Base-by-base conservation (phyloP, 768 basidiomycete species). In the Lactifluus piperatus region DNA sequence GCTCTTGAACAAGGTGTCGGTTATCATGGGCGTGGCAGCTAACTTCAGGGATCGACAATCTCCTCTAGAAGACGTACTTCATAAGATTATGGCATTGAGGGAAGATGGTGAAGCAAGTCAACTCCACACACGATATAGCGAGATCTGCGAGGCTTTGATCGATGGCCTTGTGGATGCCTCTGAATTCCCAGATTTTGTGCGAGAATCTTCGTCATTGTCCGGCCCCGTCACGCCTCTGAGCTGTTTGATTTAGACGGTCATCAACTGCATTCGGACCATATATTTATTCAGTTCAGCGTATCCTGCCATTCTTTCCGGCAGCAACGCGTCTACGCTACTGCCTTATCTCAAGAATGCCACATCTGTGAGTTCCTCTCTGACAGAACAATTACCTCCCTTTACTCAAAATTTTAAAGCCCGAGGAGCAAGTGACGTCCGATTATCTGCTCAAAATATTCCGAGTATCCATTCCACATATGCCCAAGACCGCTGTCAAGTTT, bases 381-480 rank as follows among this genome's bases (percentile, higher is more conserved):
- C 43, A 0, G 43, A n/a, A 24, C 4, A 24, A 43, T 22, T 18
- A 7, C n/a, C 8, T 46, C 16, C 44, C 32, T 29, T 52, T 22
- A 36, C 39, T 24, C n/a, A 26, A 18, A n/a, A 65, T 51, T 14
- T 43, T 44, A 8, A 65, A 95, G 92, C 48, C 77, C 4, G 94
- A 98, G 56, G 94, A 97, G 62, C 81, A 92, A 63, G 75, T 79
- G 0, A 88, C 87, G 5, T 85, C 86, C 1, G 94, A 97, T 68
- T 89, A 90, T 68, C 72, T 99, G 4, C 78, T 98, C 41, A 88
- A 88, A 63, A 90, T 95, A 43, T 97, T 97, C 74, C 80, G 89
- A 30, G 80, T 80, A 18, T 85, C 85, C 2, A 85, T 97, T 32
- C 91, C 91, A 2, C 79, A 85, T 62, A 88, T 95, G 86, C 92